Percentiles rank a stretch among this genome's conserved stretches.
Conservation (phyloP, 306 rosid species). For the Casuarina cunninghamiana region DNA sequence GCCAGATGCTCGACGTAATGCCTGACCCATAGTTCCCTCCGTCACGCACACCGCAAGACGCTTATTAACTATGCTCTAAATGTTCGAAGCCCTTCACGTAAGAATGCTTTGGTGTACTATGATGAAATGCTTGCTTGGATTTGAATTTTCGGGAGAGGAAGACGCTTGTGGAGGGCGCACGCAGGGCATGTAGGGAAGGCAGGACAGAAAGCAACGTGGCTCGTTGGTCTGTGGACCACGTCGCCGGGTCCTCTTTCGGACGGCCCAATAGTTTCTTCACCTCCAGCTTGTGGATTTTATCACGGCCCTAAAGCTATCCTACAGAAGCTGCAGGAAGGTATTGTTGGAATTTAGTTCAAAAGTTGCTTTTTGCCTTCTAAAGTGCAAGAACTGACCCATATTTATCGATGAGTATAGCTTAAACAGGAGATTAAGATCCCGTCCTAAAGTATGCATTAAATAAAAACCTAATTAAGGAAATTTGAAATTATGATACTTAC, state of each 20-base stretch:
- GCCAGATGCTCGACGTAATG: slow-evolving; percentile 93
- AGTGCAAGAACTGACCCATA: no score
- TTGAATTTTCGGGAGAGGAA: not conserved
- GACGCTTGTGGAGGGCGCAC: not conserved
- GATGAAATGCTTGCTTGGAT: not conserved
- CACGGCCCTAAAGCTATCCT: no score
- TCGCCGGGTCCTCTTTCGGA: not conserved
- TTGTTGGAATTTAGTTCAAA: no score
- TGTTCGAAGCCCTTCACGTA: not conserved
- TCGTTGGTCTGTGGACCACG: not conserved
- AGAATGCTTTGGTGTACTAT: not conserved
- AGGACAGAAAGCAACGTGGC: not conserved
- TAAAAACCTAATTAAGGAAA: no score
- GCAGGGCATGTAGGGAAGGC: not conserved
- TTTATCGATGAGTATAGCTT: no score
- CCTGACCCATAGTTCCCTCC: slow-evolving; percentile 75
- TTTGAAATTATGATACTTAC: no score
- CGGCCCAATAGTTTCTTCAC: not conserved
- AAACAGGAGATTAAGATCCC: no score
- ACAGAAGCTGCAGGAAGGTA: no score
- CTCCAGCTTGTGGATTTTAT: no score
- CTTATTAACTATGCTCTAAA: not conserved
- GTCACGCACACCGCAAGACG: not conserved
- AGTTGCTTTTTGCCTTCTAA: no score
- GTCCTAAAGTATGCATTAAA: no score